Evolutionary conservation across 495 filamentous ascomycete genomes (phyloP), one percentile per base, ranked within the genome.

Genomic region (Cryomyces antarcticus): DNA sequence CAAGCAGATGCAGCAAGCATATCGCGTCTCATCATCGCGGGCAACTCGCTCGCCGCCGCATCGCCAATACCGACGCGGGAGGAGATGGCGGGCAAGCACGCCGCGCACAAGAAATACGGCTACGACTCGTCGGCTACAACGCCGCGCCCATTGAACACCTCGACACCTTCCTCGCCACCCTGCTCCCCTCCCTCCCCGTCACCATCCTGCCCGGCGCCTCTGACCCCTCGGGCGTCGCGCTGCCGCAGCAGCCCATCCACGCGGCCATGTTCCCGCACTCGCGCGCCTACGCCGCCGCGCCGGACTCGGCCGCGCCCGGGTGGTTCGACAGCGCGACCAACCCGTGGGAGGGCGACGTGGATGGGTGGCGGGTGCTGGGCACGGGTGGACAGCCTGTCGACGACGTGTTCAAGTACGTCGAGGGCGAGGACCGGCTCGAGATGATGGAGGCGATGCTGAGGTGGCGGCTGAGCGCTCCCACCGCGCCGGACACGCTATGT

Each of bases 401-500:
- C 52, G 89, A 99, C 60, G 71, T 95, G 6, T 81, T 82, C 56
- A 86, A 89, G 50, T 96, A 96, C 50, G 69, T 96, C 13, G 72
- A 76, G 33, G 71, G 72, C 24, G 73, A 84, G 11, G 76, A 82
- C 46, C 58, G 83, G 34, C 47, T 96, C 31, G 77, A 76, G 30
- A 78, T 95, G 68, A 85, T 94, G 77, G 89, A 96, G 61, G 73
- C 75, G 35, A 80, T 89, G 70, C 70, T 93, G 47, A 71, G 83
- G 47, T 97, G 92, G 92, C 69, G 88, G 43, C 80, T 80, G 57
- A 72, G 72, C 42, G 88, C 88, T n/a, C 89, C 89, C 10, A 97
- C 89, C 1, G 92, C 92, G 4, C 89, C 89, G 1, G 89, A 99
- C 61, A 99, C 89, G 3, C 57, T 97, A 43, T 95, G 88, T 93